phyloP scores from a whole-genome alignment of 139 green algal species.

The Picocystis salinarum region DNA sequence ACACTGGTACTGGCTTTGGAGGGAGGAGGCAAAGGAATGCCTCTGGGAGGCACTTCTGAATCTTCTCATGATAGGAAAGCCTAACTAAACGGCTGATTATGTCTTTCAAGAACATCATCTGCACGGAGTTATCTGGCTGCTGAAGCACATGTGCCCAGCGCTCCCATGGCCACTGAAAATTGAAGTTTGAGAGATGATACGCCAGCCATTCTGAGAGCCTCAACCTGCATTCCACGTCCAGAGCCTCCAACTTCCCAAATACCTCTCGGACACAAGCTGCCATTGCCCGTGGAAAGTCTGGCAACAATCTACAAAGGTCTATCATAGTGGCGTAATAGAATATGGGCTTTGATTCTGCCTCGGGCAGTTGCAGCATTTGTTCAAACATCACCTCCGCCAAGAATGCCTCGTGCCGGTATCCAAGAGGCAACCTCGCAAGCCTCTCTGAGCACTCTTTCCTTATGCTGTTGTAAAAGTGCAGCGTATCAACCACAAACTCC shows the following conservation, averaged over 20 bases:
- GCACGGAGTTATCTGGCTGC: slow-evolving; percentile 32
- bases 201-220: slow-evolving; percentile 61
- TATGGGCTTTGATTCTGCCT: slow-evolving; percentile 36
- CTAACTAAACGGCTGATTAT: slow-evolving; percentile 42
- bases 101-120: slow-evolving; percentile 38
- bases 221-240: slow-evolving; percentile 46
- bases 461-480: slow-evolving; percentile 34
- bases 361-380: slow-evolving; percentile 62
- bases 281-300: slow-evolving; percentile 31
- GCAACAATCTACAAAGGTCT: slow-evolving; percentile 49
- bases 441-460: slow-evolving; percentile 38
- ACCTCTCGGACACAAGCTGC: slow-evolving; percentile 42
- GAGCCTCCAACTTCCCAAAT: slow-evolving; percentile 25
- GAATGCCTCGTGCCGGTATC: slow-evolving; percentile 34
- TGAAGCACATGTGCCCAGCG: slow-evolving; percentile 45
- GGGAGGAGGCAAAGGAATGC: slow-evolving; percentile 35
- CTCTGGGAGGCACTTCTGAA: slow-evolving; percentile 21
- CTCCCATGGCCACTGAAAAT: slow-evolving; percentile 78
- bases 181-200: slow-evolving; percentile 74
- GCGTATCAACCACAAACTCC: slow-evolving; percentile 61
- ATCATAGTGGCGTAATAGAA: slow-evolving; percentile 68
- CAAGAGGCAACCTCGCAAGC: slow-evolving; percentile 37
- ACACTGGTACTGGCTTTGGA: slow-evolving; percentile 13
- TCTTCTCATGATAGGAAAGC: slow-evolving; percentile 31
- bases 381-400: slow-evolving; percentile 64